Evolutionary conservation across 1,284 basidiomycete species (phyloP), one percentile per base, ranked within the genome.

Genomic region (Laetiporus sulphureus): DNA sequence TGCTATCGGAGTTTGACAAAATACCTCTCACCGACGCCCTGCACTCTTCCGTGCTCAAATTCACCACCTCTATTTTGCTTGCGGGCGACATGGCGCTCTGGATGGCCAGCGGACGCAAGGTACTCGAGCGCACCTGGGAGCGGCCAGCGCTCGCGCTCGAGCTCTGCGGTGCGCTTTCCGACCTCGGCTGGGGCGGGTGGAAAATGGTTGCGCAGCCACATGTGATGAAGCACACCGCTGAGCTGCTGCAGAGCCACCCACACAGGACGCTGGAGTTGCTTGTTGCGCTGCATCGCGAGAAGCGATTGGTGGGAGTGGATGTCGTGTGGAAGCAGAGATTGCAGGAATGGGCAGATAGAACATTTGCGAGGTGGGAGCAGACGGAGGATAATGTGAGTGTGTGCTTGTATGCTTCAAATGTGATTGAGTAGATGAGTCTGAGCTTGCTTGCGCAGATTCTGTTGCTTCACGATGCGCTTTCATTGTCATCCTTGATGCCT

Each of bases 141-240:
- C 56, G 47, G 38, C 59, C 64, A 12, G 36, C 53, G 3, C 77
- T 83, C 47, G 75, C 71, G 0, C 51, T 78, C 12, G 68, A 70
- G 27, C 60, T 88, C 10, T 70, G 75, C 22, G 78, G 77, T 2
- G 63, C 71, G 3, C 67, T 88, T 6, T 69, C 76, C 1, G 78
- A 83, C 37, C 57, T 80, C 7, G 69, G 67, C 1, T 89, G 85
- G 83, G 75, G 75, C 24, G 85, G 83, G 2, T 87, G 84, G 82
- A 83, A 76, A 51, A 64, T 77, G 27, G 58, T 87, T 19, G 79
- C 73, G 18, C 56, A 79, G 2, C 79, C 83, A 1, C 60, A 69
- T 13, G 56, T 86, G 18, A 51, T 77, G 19, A 76, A 75, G 52
- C 63, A 66, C 25, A 73, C 73, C 0, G 60, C 66, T 2, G 66